Evolutionary conservation across 768 basidiomycete species (phyloP).

Genomic region (Mycena alexandri): DNA sequence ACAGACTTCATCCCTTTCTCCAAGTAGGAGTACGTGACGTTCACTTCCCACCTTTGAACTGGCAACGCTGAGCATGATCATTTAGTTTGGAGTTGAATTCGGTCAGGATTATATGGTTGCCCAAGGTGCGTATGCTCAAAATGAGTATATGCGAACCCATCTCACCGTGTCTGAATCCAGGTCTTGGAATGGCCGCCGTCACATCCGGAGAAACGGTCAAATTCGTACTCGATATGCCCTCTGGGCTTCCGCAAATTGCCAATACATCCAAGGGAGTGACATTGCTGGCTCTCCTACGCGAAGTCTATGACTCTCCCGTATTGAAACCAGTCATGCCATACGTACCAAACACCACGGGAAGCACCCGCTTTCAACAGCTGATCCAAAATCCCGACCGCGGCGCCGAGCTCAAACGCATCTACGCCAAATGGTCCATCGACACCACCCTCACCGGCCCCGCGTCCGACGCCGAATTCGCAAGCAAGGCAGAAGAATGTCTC

Average conservation of each 20-base stretch:
- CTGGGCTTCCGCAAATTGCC: slow-evolving; percentile 16
- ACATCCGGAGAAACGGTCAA: not conserved
- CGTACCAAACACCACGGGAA: slow-evolving; percentile 51
- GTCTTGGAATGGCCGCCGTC: slow-evolving; percentile 30
- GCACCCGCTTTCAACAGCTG: slow-evolving; percentile 44
- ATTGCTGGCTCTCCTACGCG: slow-evolving; percentile 63
- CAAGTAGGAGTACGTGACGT: slow-evolving; percentile 29
- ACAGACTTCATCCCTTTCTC: slow-evolving; percentile 30
- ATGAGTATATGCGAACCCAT: not conserved
- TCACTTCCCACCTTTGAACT: not conserved
- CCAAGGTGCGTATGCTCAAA: slow-evolving; percentile 6
- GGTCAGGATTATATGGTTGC: slow-evolving; percentile 33
- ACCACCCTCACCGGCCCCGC: slow-evolving; percentile 35
- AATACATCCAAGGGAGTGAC: slow-evolving; percentile 45
- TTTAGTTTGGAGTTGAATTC: slow-evolving; percentile 33
- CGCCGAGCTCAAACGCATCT: slow-evolving; percentile 51
- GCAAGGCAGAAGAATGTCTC: slow-evolving; percentile 53
- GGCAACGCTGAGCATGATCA: not conserved
- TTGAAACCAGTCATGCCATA: slow-evolving; percentile 65
- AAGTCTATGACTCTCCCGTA: slow-evolving; percentile 62
- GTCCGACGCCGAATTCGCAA: slow-evolving; percentile 38
- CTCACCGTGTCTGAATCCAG: slow-evolving; percentile 1
- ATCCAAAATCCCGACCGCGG: slow-evolving; percentile 45
- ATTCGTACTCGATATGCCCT: slow-evolving; percentile 18
- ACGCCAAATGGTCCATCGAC: slow-evolving; percentile 50